Evolutionary conservation across 169 alveolate species (phyloP).

Genomic region (Neospora caninum): DNA sequence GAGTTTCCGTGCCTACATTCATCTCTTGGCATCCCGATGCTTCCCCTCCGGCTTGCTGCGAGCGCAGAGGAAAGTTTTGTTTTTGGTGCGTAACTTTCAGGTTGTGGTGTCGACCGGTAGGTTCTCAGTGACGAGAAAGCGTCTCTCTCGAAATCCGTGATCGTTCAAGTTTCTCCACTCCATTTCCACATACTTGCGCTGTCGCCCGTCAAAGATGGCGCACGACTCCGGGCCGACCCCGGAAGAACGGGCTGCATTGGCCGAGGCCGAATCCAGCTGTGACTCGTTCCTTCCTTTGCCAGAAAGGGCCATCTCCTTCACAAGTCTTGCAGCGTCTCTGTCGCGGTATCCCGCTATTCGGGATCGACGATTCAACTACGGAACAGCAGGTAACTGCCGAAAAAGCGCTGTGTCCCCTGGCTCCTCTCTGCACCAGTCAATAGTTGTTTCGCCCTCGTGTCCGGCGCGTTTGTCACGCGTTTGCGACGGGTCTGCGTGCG

Average conservation of each 20-base stretch:
- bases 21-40: too few species aligned
- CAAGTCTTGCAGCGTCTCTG: neutral
- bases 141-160: too few species aligned
- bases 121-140: too few species aligned
- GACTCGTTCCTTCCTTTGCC: neutral
- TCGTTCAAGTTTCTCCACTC: too few species aligned
- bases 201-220: neutral
- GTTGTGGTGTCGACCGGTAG: too few species aligned
- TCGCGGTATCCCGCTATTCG: neutral
- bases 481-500: too few species aligned
- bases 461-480: neutral
- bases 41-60: too few species aligned
- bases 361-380: neutral
- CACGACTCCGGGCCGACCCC: neutral
- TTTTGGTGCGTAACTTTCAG: too few species aligned
- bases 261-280: neutral
- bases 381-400: slow-evolving; percentile 8
- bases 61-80: too few species aligned
- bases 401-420: neutral
- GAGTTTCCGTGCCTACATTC: too few species aligned
- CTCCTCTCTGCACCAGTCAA: neutral
- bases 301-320: neutral
- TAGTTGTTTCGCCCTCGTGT: neutral
- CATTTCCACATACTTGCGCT: too few species aligned
- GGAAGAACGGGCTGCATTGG: neutral